A percentile compares a stretch with the other conserved stretches of the same genome.
phyloP scores from a whole-genome alignment of 2,329 filamentous ascomycete species.

The Fusarium torulosum region DNA sequence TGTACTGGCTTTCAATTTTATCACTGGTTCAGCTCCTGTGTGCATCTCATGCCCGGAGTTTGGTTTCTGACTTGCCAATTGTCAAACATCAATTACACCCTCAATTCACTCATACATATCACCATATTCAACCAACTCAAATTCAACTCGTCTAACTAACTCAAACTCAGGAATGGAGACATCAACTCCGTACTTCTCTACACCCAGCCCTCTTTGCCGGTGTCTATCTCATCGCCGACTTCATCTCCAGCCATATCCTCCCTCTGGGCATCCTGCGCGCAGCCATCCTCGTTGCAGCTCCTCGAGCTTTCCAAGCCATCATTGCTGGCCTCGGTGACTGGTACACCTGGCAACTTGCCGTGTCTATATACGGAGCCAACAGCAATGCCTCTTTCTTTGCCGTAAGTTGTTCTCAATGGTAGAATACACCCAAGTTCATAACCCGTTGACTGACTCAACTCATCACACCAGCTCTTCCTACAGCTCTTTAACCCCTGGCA shows the following conservation, averaged over 20 bases:
- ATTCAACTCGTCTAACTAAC: conserved; percentile 28
- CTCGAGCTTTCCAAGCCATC: conserved; percentile 80
- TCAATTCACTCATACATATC: background rate
- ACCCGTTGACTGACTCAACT: background rate
- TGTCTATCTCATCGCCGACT: conserved; percentile 74
- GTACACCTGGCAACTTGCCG: conserved; percentile 87
- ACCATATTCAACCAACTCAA: background rate
- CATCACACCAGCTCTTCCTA: conserved; percentile 51
- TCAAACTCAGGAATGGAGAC: conserved; percentile 83
- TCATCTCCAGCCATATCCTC: conserved; percentile 65
- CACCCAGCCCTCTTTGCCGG: conserved; percentile 89
- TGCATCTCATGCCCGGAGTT: background rate
- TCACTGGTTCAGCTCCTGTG: background rate
- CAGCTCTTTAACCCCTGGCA: conserved; percentile 76
- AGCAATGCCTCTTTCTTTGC: conserved; percentile 75
- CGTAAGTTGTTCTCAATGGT: conserved; percentile 61
- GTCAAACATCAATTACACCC: conserved; percentile 29
- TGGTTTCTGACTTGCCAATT: background rate
- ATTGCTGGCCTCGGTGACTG: conserved; percentile 85
- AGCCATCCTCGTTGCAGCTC: conserved; percentile 76
- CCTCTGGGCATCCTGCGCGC: conserved; percentile 69
- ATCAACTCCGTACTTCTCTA: conserved; percentile 87
- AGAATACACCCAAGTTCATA: background rate
- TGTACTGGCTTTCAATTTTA: background rate
- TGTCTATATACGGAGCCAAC: conserved; percentile 75